Percentiles rank a stretch among this genome's conserved stretches.
Conservation (phyloP, 345 rosid genomes). For the Eucalyptus lansdowneana region DNA sequence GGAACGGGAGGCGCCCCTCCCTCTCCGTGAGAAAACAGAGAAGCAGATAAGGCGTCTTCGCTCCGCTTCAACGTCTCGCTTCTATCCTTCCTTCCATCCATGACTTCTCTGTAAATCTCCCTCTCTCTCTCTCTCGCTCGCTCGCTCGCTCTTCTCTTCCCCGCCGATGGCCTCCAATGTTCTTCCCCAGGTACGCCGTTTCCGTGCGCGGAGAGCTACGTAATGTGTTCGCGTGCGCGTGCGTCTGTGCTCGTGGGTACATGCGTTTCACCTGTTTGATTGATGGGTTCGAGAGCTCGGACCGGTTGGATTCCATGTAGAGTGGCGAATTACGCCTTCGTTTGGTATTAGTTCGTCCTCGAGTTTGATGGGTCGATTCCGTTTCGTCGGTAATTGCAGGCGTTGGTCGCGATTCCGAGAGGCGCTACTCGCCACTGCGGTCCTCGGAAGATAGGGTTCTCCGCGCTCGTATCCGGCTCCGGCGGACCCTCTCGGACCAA, state of each 20-base stretch:
- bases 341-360: background rate
- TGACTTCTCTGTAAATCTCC: background rate
- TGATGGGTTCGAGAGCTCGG: background rate
- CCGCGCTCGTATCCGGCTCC: slow-evolving; percentile 13
- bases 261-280: background rate
- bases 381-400: slow-evolving; percentile 9
- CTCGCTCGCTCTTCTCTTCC: background rate
- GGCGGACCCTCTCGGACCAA: background rate
- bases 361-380: background rate
- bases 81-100: background rate
- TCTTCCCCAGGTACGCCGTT: slow-evolving; percentile 43
- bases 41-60: background rate
- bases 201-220: background rate
- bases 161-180: slow-evolving; percentile 15
- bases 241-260: background rate
- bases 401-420: slow-evolving; percentile 36
- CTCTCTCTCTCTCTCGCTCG: background rate
- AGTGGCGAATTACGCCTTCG: no score
- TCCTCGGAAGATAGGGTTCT: slow-evolving; percentile 27
- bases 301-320: background rate
- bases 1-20: no score
- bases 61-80: background rate
- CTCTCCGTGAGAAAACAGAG: background rate
- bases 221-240: background rate
- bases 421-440: slow-evolving; percentile 6